phyloP scores from a whole-genome alignment of 805 yeast genomes.

The Teunomyces tritomae region DNA sequence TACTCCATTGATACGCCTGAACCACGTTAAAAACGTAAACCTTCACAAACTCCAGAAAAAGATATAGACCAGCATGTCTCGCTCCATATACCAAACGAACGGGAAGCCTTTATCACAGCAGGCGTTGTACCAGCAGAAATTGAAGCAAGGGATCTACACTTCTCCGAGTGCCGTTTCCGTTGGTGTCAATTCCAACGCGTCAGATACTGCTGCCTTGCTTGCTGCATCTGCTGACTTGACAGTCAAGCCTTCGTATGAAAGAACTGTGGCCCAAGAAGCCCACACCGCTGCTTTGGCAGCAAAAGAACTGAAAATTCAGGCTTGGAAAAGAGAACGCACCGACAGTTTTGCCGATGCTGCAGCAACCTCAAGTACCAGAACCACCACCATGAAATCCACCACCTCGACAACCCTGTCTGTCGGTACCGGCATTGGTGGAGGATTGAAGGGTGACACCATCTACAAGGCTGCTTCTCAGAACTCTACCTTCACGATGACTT shows the following conservation, averaged over 20 bases:
- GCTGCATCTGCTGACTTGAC: conserved; percentile 67
- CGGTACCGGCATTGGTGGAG: conserved; percentile 25
- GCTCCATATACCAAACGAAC: conserved; percentile 58
- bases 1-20: neutral
- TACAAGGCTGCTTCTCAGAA: conserved; percentile 34
- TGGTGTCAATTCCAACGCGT: conserved; percentile 68
- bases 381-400: conserved; percentile 11
- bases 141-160: conserved; percentile 67
- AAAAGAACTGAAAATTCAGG: conserved; percentile 40
- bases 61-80: conserved; percentile 24
- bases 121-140: conserved; percentile 71
- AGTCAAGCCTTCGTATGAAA: conserved; percentile 59
- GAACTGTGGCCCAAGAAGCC: conserved; percentile 59
- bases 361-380: conserved; percentile 30
- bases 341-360: conserved; percentile 51
- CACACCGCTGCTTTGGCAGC: conserved; percentile 61
- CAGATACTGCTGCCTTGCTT: conserved; percentile 73
- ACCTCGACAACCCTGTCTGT: conserved; percentile 8
- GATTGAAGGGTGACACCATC: conserved; percentile 29
- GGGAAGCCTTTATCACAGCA: conserved; percentile 73
- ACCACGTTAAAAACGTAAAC: neutral
- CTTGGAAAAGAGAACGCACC: conserved; percentile 46
- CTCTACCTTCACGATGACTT: conserved; percentile 44
- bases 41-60: neutral
- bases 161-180: conserved; percentile 43